Conservation (phyloP, 768 basidiomycete species). For the Hebeloma cylindrosporum region DNA sequence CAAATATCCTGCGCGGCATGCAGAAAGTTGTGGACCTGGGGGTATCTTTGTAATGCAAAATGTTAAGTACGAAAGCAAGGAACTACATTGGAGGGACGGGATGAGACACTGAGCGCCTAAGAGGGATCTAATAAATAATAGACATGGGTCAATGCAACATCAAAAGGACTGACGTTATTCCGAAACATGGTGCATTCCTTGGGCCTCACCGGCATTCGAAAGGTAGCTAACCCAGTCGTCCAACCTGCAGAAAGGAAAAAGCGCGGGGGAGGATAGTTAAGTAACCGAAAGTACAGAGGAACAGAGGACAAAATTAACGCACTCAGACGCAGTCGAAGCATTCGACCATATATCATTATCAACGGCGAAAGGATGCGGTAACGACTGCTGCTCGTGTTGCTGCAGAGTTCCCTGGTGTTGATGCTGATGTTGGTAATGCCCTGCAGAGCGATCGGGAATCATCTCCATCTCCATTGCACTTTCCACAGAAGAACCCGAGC, state of each 20-base stretch:
- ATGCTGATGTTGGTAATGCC: slow-evolving; percentile 1
- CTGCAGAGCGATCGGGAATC: background rate
- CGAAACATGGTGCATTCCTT: too few relatives aligned
- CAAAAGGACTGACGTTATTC: too few relatives aligned
- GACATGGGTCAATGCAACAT: too few relatives aligned
- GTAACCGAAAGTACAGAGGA: background rate
- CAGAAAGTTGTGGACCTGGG: too few relatives aligned
- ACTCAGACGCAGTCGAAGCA: slow-evolving; percentile 69
- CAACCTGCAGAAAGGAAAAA: slow-evolving; percentile 28
- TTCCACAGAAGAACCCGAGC: too few relatives aligned
- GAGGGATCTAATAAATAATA: too few relatives aligned
- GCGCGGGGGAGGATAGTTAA: too few relatives aligned
- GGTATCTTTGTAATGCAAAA: too few relatives aligned
- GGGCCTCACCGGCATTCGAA: slow-evolving; percentile 41
- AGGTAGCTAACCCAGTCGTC: slow-evolving; percentile 49
- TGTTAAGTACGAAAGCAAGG: too few relatives aligned
- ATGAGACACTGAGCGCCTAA: too few relatives aligned
- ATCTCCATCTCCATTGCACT: slow-evolving; percentile 10
- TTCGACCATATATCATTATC: slow-evolving; percentile 68
- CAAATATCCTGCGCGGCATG: too few relatives aligned
- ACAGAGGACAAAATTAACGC: slow-evolving; percentile 26
- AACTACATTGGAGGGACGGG: too few relatives aligned
- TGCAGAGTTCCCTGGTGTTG: slow-evolving; percentile 4
- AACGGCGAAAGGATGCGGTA: slow-evolving; percentile 26
- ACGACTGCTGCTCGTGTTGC: slow-evolving; percentile 11